Conservation (phyloP, 306 rosid species). For the Sechiopsis laciniata region DNA sequence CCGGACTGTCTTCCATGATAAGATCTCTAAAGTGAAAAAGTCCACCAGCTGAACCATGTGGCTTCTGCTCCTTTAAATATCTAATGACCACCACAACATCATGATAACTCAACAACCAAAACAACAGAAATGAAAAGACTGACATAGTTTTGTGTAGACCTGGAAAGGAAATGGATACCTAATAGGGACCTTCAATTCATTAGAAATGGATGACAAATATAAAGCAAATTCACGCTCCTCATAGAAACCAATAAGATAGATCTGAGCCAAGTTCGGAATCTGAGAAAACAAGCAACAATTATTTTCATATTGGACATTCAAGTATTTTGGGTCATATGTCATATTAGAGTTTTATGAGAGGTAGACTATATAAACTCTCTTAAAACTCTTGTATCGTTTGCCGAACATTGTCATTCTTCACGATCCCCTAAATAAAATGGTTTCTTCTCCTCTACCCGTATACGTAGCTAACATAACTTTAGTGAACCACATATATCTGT, state of each 20-base stretch:
- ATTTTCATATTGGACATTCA: neutral
- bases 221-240: constrained; percentile 90
- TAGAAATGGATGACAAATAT: constrained; percentile 79
- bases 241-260: constrained; percentile 84
- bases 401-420: no score
- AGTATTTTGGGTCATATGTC: no score
- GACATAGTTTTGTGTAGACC: constrained; percentile 7
- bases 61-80: constrained; percentile 86
- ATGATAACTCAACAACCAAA: constrained; percentile 4
- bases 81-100: constrained; percentile 31
- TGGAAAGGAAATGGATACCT: constrained; percentile 37
- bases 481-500: no score
- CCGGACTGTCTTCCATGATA: constrained; percentile 92
- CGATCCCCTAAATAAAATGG: no score
- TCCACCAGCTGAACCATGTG: constrained; percentile 97
- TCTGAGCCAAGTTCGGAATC: constrained; percentile 82
- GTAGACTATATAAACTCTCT: no score
- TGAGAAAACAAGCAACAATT: constrained; percentile 31
- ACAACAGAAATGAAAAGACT: neutral
- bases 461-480: no score
- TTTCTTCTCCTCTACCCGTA: no score
- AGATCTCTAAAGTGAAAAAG: constrained; percentile 76
- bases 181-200: constrained; percentile 83
- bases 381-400: no score
- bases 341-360: no score